These are phyloP conservation scores for Geotrichum histeridarum DNA, from an alignment of 1,139 yeast genomes.

Conservation along the genomic window DNA sequence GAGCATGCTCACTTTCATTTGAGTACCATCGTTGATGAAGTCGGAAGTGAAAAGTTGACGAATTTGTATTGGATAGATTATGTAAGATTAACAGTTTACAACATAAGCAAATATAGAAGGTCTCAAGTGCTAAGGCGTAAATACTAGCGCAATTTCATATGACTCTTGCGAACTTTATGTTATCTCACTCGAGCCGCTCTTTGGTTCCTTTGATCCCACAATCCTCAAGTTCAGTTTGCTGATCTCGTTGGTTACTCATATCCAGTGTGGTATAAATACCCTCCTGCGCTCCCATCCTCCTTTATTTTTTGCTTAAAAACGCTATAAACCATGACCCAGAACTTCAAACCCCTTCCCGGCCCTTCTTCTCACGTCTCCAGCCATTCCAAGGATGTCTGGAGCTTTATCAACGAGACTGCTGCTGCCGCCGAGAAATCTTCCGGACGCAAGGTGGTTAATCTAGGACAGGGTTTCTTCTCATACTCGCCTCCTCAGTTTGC, in stretches of 20 bases:
- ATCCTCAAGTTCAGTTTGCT: too few species aligned
- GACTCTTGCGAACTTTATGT: neutral
- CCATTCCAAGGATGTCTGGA: constrained; percentile 77
- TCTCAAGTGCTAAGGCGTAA: neutral
- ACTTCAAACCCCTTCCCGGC: constrained; percentile 18
- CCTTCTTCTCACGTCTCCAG: constrained; percentile 30
- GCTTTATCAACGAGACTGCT: constrained; percentile 89
- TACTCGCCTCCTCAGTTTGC: constrained; percentile 92
- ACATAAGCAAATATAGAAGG: neutral
- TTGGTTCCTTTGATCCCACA: too few species aligned
- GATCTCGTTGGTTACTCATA: too few species aligned
- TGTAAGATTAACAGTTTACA: neutral
- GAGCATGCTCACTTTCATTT: constrained; percentile 3
- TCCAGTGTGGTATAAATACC: too few species aligned
- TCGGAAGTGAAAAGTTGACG: neutral
- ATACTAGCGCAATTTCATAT: neutral
- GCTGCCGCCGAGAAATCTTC: constrained; percentile 63
- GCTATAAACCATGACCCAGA: neutral
- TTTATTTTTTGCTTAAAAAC: neutral
- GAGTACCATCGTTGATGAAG: neutral
- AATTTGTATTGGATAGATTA: neutral
- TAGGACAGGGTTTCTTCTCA: constrained; percentile 96
- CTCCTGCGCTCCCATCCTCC: too few species aligned
- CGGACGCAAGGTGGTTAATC: constrained; percentile 73
- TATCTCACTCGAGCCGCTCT: neutral